Evolutionary conservation across 2,329 filamentous ascomycete genomes (phyloP), one percentile per base, ranked within the genome.

Genomic region (Ceratocystis cubensis): DNA sequence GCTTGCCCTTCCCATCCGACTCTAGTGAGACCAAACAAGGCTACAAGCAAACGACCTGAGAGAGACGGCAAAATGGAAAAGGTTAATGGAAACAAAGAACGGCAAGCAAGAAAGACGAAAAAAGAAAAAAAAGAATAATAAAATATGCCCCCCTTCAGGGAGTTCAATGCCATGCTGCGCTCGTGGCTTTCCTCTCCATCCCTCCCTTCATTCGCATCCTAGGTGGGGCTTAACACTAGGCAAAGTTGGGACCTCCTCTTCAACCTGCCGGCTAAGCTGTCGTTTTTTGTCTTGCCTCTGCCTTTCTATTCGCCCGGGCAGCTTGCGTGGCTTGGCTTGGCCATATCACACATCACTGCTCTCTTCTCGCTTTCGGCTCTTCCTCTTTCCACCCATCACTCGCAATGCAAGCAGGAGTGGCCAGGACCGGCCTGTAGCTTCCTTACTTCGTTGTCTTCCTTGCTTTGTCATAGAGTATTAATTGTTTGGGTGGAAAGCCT

Each of bases 241-340:
- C 25, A 57, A 22, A 8, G 53, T 15, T 57, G 25, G 3, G 15
- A 6, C 22, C 20, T 20, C 48, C 48, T 50, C n/a, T 10, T 50
- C n/a, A 10, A 3, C 20, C 7, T 50, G 48, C 48, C 20, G 46
- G 46, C 8, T 10, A 50, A n/a, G 46, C 5, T 48, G 20, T 22
- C n/a, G 44, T 10, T 15, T n/a, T 53, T 25, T 20, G 20, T 3
- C 22, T 56, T 56, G 50, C 50, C 50, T 25, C 50, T 56, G 20
- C 3, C 20, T 30, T 56, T 56, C 56, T 59, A 37, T n/a, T 59
- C 28, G 56, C 30, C 30, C 33, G 5, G 56, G 53, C 13, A 25
- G 48, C 56, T 59, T 59, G 56, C 56, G 56, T 37, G 56, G 56
- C 56, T 37, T 59, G 56, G 56, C 56, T 59, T 59, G 56, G 28